Base-by-base conservation (phyloP, 2,329 filamentous ascomycete genomes). In the Rugonectria rugulosa region DNA sequence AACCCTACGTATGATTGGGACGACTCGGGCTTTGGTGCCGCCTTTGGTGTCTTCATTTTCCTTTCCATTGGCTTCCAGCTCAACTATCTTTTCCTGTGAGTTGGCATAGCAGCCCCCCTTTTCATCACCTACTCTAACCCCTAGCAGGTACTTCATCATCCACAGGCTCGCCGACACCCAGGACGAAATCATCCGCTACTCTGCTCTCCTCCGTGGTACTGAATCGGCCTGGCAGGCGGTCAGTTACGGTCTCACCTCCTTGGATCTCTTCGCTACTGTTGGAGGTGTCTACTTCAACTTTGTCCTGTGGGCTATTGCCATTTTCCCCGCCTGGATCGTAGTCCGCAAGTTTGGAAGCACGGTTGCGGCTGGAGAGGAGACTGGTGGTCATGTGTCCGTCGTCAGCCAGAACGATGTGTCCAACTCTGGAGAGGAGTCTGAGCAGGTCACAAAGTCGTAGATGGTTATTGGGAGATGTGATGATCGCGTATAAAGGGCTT, bases 211-310 rank as follows among this genome's bases (percentile, higher is more conserved):
- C 3, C 79, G 88, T 51, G 89, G 86, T 1, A 89, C 86, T 0
- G 88, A 92, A 71, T 90, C 87, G 2, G 89, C 87, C 0, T 88
- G 86, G 75, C 89, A 92, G 68, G 88, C 88, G 6, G 73, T 92
- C 14, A 89, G 86, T 64, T 92, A 91, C 56, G 89, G 88, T 0
- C 71, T 91, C 1, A 83, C 81, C 8, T 87, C 85, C 3, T 62
- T 90, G 9, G 73, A 76, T 0, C 69, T 89, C 6, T 87, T 91
- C 69, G 87, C 82, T 2, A 75, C 86, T 44, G 80, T 89, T 3
- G 88, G 88, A 3, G 85, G 79, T 14, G 79, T 90, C 0, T 91
- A 91, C 66, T 75, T 90, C 64, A 91, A 91, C 65, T 90, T 91
- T 67, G 82, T 75, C 0, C 75, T 91, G 0, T 91, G 88, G 87